Evolutionary conservation across 345 rosid genomes (phyloP).

Genomic region (Euphorbia tirucalli): DNA sequence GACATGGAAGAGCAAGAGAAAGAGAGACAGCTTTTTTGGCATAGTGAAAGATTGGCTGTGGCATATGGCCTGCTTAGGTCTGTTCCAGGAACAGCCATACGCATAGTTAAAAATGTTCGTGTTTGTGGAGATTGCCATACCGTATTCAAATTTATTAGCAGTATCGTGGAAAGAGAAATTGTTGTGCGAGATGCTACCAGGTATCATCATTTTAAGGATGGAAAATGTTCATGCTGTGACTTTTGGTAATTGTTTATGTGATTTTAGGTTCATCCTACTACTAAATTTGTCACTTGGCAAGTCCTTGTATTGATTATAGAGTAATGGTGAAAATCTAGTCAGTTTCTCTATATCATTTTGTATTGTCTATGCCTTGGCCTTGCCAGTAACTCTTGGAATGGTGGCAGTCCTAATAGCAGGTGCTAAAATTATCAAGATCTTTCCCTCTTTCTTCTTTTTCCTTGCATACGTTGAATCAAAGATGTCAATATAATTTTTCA

Average conservation of each 20-base stretch:
- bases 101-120: conserved; percentile 72
- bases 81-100: conserved; percentile 46
- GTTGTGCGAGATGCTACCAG: conserved; percentile 68
- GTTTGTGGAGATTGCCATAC: conserved; percentile 75
- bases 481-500: not conserved
- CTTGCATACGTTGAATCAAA: too few relatives aligned
- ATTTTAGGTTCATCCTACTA: not conserved
- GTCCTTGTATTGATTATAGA: too few relatives aligned
- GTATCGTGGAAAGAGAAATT: conserved; percentile 55
- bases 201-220: conserved; percentile 72
- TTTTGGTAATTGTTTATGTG: conserved; percentile 49
- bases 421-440: too few relatives aligned
- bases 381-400: too few relatives aligned
- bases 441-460: too few relatives aligned
- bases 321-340: too few relatives aligned
- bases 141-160: conserved; percentile 55
- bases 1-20: conserved; percentile 70
- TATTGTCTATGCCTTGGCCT: too few relatives aligned
- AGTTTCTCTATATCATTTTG: too few relatives aligned
- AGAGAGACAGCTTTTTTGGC: conserved; percentile 70
- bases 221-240: conserved; percentile 71
- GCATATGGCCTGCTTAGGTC: conserved; percentile 66
- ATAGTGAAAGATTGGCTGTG: conserved; percentile 69
- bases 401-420: too few relatives aligned
- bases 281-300: too few relatives aligned